A percentile compares a stretch with the other conserved stretches of the same genome.
Evolutionary conservation across 441 rosid genomes (phyloP).

Genomic region (Aleurites moluccanus): DNA sequence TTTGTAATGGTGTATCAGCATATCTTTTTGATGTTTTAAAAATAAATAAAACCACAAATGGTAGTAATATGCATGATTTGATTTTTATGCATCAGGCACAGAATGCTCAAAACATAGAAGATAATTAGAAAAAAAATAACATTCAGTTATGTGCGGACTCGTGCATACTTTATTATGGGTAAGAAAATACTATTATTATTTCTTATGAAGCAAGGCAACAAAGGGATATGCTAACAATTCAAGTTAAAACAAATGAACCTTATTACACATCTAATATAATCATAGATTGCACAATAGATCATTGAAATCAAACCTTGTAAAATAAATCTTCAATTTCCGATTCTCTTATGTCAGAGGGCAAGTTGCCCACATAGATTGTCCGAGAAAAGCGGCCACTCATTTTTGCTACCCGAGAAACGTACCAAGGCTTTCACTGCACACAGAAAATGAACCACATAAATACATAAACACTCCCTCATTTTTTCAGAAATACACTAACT

Average conservation of each 20-base stretch:
- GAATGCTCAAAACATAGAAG: background rate
- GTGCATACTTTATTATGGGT: background rate
- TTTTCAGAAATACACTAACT: slow-evolving; percentile 21
- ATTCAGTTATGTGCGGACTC: background rate
- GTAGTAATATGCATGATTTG: too few species aligned
- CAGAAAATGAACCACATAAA: slow-evolving; percentile 30
- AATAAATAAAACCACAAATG: background rate
- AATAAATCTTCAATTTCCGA: slow-evolving; percentile 87
- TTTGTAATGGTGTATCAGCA: background rate
- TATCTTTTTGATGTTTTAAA: background rate
- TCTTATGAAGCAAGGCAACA: background rate
- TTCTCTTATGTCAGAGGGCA: slow-evolving; percentile 88
- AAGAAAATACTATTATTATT: background rate
- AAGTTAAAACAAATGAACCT: background rate
- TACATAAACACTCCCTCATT: slow-evolving; percentile 19
- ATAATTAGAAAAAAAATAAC: background rate
- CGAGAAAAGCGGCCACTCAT: slow-evolving; percentile 98
- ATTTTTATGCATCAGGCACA: background rate
- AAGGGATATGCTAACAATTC: background rate
- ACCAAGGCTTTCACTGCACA: slow-evolving; percentile 44
- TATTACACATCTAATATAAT: background rate
- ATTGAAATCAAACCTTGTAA: slow-evolving; percentile 64
- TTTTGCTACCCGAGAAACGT: slow-evolving; percentile 31
- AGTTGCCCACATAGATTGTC: slow-evolving; percentile 91
- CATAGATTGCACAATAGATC: background rate